These are phyloP conservation scores for Lentinus tigrinus DNA, from an alignment of 768 basidiomycete species.

Conservation along the genomic window DNA sequence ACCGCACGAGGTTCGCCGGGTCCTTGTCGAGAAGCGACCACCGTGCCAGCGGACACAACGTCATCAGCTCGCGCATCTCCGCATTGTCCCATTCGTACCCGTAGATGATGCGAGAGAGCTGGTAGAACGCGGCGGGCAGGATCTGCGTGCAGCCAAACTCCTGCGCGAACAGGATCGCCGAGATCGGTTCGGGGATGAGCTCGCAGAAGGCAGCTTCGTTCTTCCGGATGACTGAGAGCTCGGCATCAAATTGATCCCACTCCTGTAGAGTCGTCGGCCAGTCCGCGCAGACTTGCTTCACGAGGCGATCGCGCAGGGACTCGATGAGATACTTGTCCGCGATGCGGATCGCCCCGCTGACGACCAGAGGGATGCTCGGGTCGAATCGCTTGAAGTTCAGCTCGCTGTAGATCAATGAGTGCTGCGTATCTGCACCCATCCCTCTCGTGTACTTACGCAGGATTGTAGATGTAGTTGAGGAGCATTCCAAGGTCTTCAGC, in stretches of 20 bases:
- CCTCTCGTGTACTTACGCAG: neutral
- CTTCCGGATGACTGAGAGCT: too few relatives aligned
- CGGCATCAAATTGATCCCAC: conserved; percentile 18
- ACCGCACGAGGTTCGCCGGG: too few relatives aligned
- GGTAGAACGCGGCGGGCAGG: conserved; percentile 16
- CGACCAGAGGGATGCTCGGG: conserved; percentile 15
- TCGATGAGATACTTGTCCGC: conserved; percentile 30
- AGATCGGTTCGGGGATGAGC: neutral
- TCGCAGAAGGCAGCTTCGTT: neutral
- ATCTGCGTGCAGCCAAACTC: conserved; percentile 4
- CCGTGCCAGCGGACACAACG: too few relatives aligned
- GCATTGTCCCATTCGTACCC: too few relatives aligned
- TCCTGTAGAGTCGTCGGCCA: conserved; percentile 27
- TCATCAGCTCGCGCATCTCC: too few relatives aligned
- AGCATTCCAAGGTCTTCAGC: conserved; percentile 6
- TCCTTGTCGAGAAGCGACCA: too few relatives aligned
- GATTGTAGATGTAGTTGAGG: conserved; percentile 3
- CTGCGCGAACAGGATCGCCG: conserved; percentile 9
- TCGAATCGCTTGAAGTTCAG: neutral
- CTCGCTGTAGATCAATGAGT: conserved; percentile 13
- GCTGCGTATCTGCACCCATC: neutral
- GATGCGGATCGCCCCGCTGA: conserved; percentile 18
- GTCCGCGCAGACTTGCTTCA: conserved; percentile 23
- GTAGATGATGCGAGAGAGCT: neutral
- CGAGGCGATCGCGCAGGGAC: conserved; percentile 20